These are phyloP conservation scores for Phanerochaete carnosa DNA, from an alignment of 768 basidiomycete genomes.

Conservation along the genomic window DNA sequence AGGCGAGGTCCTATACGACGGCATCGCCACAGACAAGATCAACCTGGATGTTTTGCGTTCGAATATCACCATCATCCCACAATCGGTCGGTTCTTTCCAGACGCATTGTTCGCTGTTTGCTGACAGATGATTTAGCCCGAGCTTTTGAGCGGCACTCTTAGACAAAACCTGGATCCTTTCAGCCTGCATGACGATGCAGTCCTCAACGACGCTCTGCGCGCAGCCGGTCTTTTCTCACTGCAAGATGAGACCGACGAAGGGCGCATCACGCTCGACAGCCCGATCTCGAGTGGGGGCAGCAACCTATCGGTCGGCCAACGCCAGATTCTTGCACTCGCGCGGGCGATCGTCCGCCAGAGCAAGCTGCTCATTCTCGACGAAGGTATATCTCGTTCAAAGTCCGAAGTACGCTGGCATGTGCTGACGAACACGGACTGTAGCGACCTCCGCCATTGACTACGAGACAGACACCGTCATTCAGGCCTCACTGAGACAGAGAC, in stretches of 20 bases:
- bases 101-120: neutral
- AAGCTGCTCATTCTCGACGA: slow-evolving; percentile 61
- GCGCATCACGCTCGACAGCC: slow-evolving; percentile 41
- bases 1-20: slow-evolving; percentile 53
- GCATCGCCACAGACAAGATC: slow-evolving; percentile 9
- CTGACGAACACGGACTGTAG: slow-evolving; percentile 17
- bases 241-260: slow-evolving; percentile 35
- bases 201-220: slow-evolving; percentile 45
- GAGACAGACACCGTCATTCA: slow-evolving; percentile 58
- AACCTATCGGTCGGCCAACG: slow-evolving; percentile 59
- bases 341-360: slow-evolving; percentile 55
- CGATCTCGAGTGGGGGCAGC: slow-evolving; percentile 39
- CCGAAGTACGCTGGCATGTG: neutral
- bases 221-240: slow-evolving; percentile 43
- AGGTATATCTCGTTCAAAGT: slow-evolving; percentile 22
- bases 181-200: slow-evolving; percentile 48
- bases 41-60: slow-evolving; percentile 49
- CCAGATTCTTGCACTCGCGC: slow-evolving; percentile 56
- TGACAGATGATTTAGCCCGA: slow-evolving; percentile 34
- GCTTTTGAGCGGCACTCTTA: slow-evolving; percentile 51
- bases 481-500: slow-evolving; percentile 45
- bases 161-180: slow-evolving; percentile 62
- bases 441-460: slow-evolving; percentile 52
- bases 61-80: slow-evolving; percentile 49
- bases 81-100: slow-evolving; percentile 35